Conservation (phyloP, 352 stramenopile species). For the Pythium rishiriense region DNA sequence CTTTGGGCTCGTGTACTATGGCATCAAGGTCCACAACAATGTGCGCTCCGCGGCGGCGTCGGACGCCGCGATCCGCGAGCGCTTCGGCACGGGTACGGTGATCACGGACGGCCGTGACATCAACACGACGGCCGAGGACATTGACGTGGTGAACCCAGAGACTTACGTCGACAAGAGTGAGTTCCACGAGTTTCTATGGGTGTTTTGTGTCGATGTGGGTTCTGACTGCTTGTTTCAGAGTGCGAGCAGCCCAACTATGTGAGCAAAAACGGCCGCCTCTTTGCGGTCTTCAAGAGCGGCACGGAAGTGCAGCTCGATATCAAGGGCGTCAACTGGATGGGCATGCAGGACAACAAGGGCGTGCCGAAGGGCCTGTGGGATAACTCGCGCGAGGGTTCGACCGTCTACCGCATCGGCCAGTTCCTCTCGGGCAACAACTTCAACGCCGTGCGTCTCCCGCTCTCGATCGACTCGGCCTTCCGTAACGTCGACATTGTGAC, state of each 20-base stretch:
- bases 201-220: not conserved
- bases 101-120: conserved; percentile 58
- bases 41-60: conserved; percentile 53
- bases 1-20: conserved; percentile 74
- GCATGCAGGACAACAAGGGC: conserved; percentile 72
- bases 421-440: conserved; percentile 81
- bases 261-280: conserved; percentile 76
- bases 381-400: conserved; percentile 73
- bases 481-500: conserved; percentile 61
- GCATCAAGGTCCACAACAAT: conserved; percentile 58
- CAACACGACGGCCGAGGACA: conserved; percentile 41
- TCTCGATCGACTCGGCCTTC: conserved; percentile 71
- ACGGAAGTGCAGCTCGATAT: conserved; percentile 72
- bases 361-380: conserved; percentile 83
- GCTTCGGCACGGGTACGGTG: conserved; percentile 56
- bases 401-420: conserved; percentile 72
- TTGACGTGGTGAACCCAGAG: conserved; percentile 69
- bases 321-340: conserved; percentile 87
- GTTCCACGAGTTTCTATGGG: not conserved
- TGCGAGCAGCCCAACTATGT: conserved; percentile 84
- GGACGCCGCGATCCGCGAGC: conserved; percentile 48
- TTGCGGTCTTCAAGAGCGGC: conserved; percentile 50
- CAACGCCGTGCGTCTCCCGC: conserved; percentile 74
- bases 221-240: conserved; percentile 23
- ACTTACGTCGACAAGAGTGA: conserved; percentile 61